phyloP scores from a whole-genome alignment of 2,329 filamentous ascomycete species.

The Colletotrichum liaoningense region DNA sequence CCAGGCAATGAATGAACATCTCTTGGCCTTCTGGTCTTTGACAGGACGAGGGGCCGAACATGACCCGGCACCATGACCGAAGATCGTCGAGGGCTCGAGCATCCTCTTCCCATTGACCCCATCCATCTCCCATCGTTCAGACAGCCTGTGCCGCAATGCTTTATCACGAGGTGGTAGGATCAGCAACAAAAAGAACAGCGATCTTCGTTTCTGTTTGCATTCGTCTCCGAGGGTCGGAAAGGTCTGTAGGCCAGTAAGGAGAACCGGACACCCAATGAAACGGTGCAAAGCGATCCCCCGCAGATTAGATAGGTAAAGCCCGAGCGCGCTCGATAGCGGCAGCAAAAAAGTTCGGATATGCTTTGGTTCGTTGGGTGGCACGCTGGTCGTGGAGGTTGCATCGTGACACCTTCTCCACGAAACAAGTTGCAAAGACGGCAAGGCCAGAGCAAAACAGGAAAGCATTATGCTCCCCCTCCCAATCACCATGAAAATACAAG shows the following conservation, averaged over 20 bases:
- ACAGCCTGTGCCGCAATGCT: too few relatives aligned
- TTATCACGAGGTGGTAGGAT: neutral
- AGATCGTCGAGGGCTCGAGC: neutral
- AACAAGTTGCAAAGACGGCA: too few relatives aligned
- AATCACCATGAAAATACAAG: neutral
- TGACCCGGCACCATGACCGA: neutral
- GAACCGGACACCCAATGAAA: neutral
- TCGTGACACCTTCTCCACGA: neutral
- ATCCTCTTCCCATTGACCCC: too few relatives aligned
- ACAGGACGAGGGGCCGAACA: neutral
- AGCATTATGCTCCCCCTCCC: too few relatives aligned
- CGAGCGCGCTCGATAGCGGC: neutral
- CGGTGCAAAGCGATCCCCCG: neutral
- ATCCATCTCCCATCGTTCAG: neutral
- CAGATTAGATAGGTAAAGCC: neutral
- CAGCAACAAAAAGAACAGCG: neutral
- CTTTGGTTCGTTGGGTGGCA: neutral
- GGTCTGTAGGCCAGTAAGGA: neutral
- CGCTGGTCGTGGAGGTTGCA: neutral
- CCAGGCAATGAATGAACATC: too few relatives aligned
- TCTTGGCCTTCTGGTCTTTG: neutral
- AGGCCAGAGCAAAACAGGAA: neutral
- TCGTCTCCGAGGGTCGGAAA: neutral
- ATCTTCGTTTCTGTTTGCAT: neutral
- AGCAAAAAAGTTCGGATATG: neutral